Evolutionary conservation across 371 early-diverging fungal genomes (phyloP).

Genomic region (Umbelopsis sp.): DNA sequence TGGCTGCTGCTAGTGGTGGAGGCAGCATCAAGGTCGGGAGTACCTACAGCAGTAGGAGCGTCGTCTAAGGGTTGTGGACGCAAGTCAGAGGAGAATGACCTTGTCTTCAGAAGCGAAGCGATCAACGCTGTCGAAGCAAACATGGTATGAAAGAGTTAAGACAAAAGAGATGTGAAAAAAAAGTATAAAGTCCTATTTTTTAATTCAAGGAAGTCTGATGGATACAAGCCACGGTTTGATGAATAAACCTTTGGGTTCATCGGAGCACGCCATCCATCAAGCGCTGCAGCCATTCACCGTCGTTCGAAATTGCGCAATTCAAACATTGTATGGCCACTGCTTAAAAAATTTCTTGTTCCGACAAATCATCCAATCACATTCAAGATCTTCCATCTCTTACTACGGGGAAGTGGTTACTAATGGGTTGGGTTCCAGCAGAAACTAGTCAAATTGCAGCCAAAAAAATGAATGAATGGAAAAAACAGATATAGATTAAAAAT

Average conservation of each 20-base stretch:
- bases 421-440: too few species aligned
- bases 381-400: background rate
- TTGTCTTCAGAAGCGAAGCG: conserved; percentile 33
- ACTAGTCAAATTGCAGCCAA: too few species aligned
- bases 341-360: background rate
- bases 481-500: too few species aligned
- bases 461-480: background rate
- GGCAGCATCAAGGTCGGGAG: conserved; percentile 38
- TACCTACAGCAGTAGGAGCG: conserved; percentile 20
- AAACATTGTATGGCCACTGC: background rate
- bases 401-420: too few species aligned
- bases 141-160: conserved; percentile 24
- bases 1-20: conserved; percentile 44
- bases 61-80: conserved; percentile 20
- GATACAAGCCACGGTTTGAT: background rate
- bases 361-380: background rate
- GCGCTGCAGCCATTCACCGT: conserved; percentile 30
- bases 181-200: background rate
- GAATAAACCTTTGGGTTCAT: background rate
- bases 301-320: conserved; percentile 39
- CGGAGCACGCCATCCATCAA: conserved; percentile 29
- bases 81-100: conserved; percentile 20
- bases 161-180: conserved; percentile 12
- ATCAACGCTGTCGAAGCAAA: conserved; percentile 38
- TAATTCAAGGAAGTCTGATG: background rate